phyloP scores from a whole-genome alignment of 352 stramenopile genomes.

The Phytophthora quininea region DNA sequence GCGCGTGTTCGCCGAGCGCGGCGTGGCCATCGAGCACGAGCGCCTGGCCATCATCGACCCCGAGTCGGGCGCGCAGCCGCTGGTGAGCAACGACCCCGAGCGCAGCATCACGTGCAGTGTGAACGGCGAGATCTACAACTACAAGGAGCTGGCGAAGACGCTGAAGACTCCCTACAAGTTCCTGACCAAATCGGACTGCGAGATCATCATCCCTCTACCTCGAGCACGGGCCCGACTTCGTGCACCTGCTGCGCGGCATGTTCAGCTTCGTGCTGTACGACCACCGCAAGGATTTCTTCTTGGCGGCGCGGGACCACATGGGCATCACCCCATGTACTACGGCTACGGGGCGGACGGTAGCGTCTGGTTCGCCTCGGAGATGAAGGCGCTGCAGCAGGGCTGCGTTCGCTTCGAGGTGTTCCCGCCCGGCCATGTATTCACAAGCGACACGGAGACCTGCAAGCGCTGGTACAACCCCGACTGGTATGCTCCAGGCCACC shows the following conservation, averaged over 20 bases:
- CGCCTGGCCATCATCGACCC: slow-evolving; percentile 99
- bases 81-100: slow-evolving; percentile 86
- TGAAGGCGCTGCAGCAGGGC: slow-evolving; percentile 95
- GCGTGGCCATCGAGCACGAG: slow-evolving; percentile 95
- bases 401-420: slow-evolving; percentile 90
- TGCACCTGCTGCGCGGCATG: slow-evolving; percentile 96
- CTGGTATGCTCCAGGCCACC: slow-evolving; percentile 88
- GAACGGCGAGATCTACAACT: slow-evolving; percentile 99
- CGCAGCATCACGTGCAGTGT: slow-evolving; percentile 93
- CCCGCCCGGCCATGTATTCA: slow-evolving; percentile 91
- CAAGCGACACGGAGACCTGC: slow-evolving; percentile 89
- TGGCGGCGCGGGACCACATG: slow-evolving; percentile 97
- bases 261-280: slow-evolving; percentile 99
- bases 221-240: slow-evolving; percentile 90
- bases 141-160: slow-evolving; percentile 94
- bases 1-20: slow-evolving; percentile 74
- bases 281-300: slow-evolving; percentile 91
- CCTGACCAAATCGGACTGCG: slow-evolving; percentile 97
- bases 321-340: slow-evolving; percentile 99
- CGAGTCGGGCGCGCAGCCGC: slow-evolving; percentile 93
- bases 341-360: slow-evolving; percentile 97
- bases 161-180: slow-evolving; percentile 92
- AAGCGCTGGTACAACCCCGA: slow-evolving; percentile 95
- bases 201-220: slow-evolving; percentile 98
- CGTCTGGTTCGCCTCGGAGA: slow-evolving; percentile 97